These are phyloP conservation scores for Fulvia fulva DNA, from an alignment of 2,329 filamentous ascomycete species.

Conservation along the genomic window DNA sequence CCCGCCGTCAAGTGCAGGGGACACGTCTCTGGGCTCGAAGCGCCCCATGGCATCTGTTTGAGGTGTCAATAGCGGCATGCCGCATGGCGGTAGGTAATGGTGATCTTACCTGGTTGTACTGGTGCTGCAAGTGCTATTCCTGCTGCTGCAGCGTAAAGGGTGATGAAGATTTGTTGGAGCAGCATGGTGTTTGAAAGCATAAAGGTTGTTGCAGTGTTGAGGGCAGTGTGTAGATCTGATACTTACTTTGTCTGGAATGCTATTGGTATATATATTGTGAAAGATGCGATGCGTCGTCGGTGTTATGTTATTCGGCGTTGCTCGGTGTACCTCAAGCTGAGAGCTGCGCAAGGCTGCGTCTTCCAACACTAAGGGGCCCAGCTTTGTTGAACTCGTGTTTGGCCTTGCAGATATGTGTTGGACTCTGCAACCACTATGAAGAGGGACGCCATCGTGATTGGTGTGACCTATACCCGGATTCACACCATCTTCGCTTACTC, in stretches of 20 bases:
- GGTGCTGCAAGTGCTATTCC: background rate
- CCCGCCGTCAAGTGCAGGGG: no score
- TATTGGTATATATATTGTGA: background rate
- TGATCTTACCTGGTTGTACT: background rate
- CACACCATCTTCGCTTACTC: no score
- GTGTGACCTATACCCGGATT: background rate
- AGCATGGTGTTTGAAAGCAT: background rate
- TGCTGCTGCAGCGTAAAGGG: background rate
- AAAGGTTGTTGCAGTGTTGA: background rate
- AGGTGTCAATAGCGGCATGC: background rate
- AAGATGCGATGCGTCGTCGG: background rate
- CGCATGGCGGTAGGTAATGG: background rate
- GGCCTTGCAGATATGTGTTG: background rate
- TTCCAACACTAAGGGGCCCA: background rate
- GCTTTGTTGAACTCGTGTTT: background rate
- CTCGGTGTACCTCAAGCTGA: background rate
- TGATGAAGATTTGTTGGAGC: background rate
- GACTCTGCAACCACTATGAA: background rate
- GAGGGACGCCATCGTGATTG: background rate
- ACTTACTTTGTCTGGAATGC: background rate
- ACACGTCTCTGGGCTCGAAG: no score
- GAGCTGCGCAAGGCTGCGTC: background rate
- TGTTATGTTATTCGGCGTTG: background rate
- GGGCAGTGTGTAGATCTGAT: background rate
- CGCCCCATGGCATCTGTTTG: background rate